Percentiles rank a stretch among this genome's conserved stretches.
phyloP scores from a whole-genome alignment of 2,329 filamentous ascomycete genomes.

The Verticillium nubilum region DNA sequence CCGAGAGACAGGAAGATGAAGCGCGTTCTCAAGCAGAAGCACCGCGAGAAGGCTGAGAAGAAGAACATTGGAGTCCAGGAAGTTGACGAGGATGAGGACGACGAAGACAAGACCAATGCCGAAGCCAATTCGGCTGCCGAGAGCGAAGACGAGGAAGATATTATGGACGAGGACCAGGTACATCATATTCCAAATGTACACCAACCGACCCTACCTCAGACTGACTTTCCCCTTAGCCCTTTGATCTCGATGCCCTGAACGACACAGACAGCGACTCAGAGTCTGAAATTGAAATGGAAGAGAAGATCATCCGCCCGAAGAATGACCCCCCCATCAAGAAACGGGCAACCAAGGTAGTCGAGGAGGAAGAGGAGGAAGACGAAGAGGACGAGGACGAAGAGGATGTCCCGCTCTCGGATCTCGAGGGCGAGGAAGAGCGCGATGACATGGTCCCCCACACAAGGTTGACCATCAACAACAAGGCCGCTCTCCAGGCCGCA shows the following conservation, averaged over 20 bases:
- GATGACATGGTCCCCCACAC: conserved; percentile 87
- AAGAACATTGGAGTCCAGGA: conserved; percentile 19
- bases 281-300: conserved; percentile 72
- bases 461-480: conserved; percentile 96
- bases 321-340: conserved; percentile 30
- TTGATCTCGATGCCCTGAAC: conserved; percentile 52
- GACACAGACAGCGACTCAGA: conserved; percentile 59
- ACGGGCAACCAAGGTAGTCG: conserved; percentile 33
- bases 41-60: conserved; percentile 29
- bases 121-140: conserved; percentile 13
- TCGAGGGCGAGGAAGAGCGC: conserved; percentile 77
- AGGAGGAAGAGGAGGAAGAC: conserved; percentile 42
- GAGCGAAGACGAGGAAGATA: conserved; percentile 23
- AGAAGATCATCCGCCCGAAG: conserved; percentile 52
- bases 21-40: conserved; percentile 39
- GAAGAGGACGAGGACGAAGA: conserved; percentile 66
- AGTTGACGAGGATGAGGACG: conserved; percentile 22
- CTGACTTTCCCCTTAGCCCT: conserved; percentile 22
- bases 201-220: conserved; percentile 1
- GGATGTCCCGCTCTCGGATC: conserved; percentile 82
- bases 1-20: conserved; percentile 46
- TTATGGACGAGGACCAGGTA: conserved; percentile 15
- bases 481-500: conserved; percentile 72
- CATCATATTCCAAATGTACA: conserved; percentile 1
- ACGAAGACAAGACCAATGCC: conserved; percentile 16